Evolutionary conservation across 768 basidiomycete species (phyloP), one percentile per base, ranked within the genome.

Genomic region (Tricholoma saponaceum): DNA sequence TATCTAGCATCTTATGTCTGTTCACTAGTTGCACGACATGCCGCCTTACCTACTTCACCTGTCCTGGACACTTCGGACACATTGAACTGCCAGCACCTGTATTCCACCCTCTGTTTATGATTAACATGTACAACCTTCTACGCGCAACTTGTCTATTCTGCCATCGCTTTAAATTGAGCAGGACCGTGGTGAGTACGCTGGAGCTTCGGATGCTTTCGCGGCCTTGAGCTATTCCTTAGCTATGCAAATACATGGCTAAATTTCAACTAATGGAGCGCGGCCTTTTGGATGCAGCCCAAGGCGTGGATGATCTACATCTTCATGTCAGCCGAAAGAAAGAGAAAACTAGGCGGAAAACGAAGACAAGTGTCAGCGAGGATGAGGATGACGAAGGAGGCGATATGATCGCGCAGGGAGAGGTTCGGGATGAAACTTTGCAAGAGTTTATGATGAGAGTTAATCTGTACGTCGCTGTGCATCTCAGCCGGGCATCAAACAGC

Each of bases 11-110:
- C 65, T 60, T 52, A 51, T 64, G 51, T 60, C 26, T 39, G 25
- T 50, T 22, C 26, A 47, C 13, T 69, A 99, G 96, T 58, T 99
- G 97, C 70, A 79, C 89, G 61, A 97, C 97, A 72, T 99, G 97
- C 70, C 88, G 83, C 57, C 83, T 97, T 66, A 91, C 86, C 49
- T 96, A 94, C 67, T 98, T 89, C 75, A 88, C 89, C 58, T 99
- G 97, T 71, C 95, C 97, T 1, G 97, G 97, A 16, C 97, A 99
- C 72, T 99, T 90, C 74, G 97, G 97, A 20, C 97, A 98, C 72
- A 96, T 99, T 59, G 94, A 98, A 60, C 83, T 99, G 5, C 95
- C 96, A 18, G 83, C 90, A 16, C 95, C 97, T 13, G 92, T 98
- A 2, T 98, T 91, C 68, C 96, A 99, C 67, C 97, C 97, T 0